Evolutionary conservation across 805 yeast genomes (phyloP), one percentile per base, ranked within the genome.

Genomic region (Limtongia smithiae): DNA sequence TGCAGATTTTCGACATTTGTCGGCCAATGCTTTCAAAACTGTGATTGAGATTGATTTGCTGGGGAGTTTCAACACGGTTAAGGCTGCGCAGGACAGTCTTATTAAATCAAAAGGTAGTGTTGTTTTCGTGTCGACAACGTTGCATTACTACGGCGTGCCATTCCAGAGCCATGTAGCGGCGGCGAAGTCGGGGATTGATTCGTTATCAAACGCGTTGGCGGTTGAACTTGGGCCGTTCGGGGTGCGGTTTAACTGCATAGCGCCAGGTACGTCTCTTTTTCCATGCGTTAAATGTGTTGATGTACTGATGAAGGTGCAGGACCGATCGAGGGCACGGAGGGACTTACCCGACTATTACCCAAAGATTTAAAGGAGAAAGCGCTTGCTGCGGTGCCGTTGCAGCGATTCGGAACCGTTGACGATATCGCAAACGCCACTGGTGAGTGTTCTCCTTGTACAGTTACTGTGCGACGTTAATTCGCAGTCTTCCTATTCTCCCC

Each of bases 111-210:
- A 79, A 66, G 97, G 97, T 22, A 21, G 14, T 7, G 69, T 80
- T 2, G 58, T 90, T 11, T 88, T 90, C 60, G 85, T 91, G 17
- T 79, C 90, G 41, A 94, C 97, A 1, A 90, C 97, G 1, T 75
- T 91, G 52, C 97, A 91, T 68, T 86, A 85, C 67, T 78, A 80
- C 60, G 97, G 97, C 9, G 50, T 50, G 25, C 95, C 96, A 12
- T 81, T 84, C 71, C 97, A 91, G 68, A 62, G 81, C 4, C 97
- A 91, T 62, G 96, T 89, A 2, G 83, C 90, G 4, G 96, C 97
- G 0, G 97, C 97, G 2, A 91, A 91, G 68, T 96, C 97, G 1
- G 97, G 96, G 22, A 76, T 91, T 36, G 97, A 91, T 65, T 94
- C 96, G 2, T 71, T 90, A 32, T 80, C 87, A 24, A 81, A 83